phyloP scores from a whole-genome alignment of 2,329 filamentous ascomycete species.

The Paecilomyces dactylethromorphus region DNA sequence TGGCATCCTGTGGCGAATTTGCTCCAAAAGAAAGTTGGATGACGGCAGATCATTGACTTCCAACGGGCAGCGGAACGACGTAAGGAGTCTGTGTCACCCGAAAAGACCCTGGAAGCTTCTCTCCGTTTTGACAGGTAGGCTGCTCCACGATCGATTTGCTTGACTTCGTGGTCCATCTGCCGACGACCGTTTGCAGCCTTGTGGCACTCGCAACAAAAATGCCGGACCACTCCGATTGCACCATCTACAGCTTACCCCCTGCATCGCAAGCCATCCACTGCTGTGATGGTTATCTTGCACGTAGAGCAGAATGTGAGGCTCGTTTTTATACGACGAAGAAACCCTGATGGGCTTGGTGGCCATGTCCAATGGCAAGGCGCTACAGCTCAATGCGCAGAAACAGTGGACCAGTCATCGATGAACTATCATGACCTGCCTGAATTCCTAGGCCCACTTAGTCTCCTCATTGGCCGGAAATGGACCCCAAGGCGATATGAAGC shows the following conservation, averaged over 20 bases:
- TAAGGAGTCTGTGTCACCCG: no score
- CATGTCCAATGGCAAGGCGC: neutral
- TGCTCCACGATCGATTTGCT: neutral
- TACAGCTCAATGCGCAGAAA: neutral
- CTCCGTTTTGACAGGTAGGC: neutral
- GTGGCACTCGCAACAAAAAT: neutral
- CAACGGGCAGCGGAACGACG: neutral
- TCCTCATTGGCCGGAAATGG: no score
- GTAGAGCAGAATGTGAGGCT: neutral
- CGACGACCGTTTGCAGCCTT: neutral
- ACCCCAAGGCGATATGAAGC: no score
- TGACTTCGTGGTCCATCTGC: neutral
- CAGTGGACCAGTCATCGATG: no score
- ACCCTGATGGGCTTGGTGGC: neutral
- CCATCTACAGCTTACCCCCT: neutral
- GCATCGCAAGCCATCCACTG: neutral
- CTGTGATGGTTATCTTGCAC: neutral
- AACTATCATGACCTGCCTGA: no score
- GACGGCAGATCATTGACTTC: neutral
- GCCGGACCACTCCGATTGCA: neutral
- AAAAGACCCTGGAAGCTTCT: neutral
- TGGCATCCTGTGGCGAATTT: neutral
- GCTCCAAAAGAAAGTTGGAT: neutral
- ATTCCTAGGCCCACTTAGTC: no score
- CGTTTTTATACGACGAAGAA: neutral